Base-by-base conservation (phyloP, 805 yeast genomes). In the Suhomyces prunicola region DNA sequence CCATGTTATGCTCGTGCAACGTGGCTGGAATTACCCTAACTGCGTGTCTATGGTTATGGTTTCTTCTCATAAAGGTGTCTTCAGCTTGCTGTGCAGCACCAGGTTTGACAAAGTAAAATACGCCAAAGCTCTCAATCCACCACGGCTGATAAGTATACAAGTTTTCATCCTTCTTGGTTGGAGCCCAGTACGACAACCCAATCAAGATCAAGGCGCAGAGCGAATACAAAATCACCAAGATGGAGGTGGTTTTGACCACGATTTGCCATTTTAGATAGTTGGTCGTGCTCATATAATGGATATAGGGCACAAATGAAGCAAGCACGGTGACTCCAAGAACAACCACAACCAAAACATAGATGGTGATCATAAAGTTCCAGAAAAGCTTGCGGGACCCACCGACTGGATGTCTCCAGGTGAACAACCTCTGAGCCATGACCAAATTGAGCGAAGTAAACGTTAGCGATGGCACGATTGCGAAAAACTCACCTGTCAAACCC, bases 81-180 rank as follows among this genome's bases (percentile, higher is more conserved):
- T 55, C 63, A 6, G 65, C 64, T 41, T 54, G 50, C 13, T 50
- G 55, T 4, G 62, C 65, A 8, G 66, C 66, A 9, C 59, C 60
- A 12, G 48, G 47, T 50, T 56, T 48, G 33, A 60, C 63, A 52
- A 60, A 63, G 55, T 63, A 61, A 12, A 59, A 55, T 3, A 60
- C 60, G 13, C 48, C n/a, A 48, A 63, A 63, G 12, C 54, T 48
- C 31, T 61, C 60, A 33, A 61, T 60, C 64, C 65, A 63, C 66
- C 66, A 63, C 2, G 66, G 64, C 44, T 61, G 66, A 50, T 57
- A 63, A 3, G 66, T 63, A 49, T 59, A 59, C 48, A 60, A 54
- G 35, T 44, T 52, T 35, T 60, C 61, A 54, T 61, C 66, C 56
- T 61, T 61, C 35, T 50, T 47, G 36, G 65, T 59, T 24, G 64